Base-by-base conservation (phyloP, 495 filamentous ascomycete species). In the Cercophora scortea region DNA sequence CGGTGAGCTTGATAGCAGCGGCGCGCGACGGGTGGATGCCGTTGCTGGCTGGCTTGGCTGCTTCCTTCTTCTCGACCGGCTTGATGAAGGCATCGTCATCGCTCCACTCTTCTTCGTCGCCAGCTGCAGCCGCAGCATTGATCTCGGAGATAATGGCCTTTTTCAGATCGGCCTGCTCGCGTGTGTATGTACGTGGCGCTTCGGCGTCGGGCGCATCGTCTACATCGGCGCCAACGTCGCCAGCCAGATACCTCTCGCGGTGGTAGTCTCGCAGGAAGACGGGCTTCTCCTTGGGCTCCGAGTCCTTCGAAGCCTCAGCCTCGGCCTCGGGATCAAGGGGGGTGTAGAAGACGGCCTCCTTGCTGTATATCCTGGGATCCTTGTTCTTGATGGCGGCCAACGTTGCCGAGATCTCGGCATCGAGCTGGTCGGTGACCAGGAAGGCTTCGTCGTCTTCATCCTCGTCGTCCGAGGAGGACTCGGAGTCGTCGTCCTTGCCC, bases 241-340 rank as follows among this genome's bases (percentile, higher is more conserved):
- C 83, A 19, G 77, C 79, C 42, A 98, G 61, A 9, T 96, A 75
- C 52, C 92, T 92, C 65, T 87, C 80, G 43, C 89, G 81, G 59
- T 98, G 93, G 64, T 96, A 98, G 64, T 97, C 89, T 55, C 77
- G 80, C 47, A 98, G 75, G 50, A 82, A 89, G 75, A 98, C 85
- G 7, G 92, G 81, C 71, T 92, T 95, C 52, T 90, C 81, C 25
- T 25, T 25, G 25, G 25, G 25, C 25, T 25, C 25, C 2, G 25
- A 25, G 58, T 85, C 80, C 67, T 83, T 84, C 53, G 65, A 51
- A 56, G 71, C 70, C 12, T 63, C 61, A 15, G 59, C 58, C 2
- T 47, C 57, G n/a, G 71, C 67, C 18, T 76, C 70, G 35, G 77
- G 71, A 11, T 89, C 84, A 35, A 83, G 69, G 33, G 82, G 72